Base-by-base conservation (phyloP, 2,329 filamentous ascomycete species). In the Neonectria sp. region DNA sequence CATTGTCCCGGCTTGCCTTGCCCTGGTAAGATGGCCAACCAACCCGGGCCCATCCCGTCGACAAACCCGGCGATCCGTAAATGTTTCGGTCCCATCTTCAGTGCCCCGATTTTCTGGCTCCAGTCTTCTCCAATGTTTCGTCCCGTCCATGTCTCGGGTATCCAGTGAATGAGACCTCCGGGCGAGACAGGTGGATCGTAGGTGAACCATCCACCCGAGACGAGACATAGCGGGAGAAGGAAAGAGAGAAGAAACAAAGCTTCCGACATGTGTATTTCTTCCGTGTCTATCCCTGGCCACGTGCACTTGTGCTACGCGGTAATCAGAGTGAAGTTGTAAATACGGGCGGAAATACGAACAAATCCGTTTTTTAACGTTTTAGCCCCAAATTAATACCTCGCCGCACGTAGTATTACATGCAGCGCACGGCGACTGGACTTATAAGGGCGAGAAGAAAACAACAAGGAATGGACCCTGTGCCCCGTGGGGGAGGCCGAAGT, bases 331-430 rank as follows among this genome's bases (percentile, higher is more conserved):
- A 48, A 33, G 31, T 33, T 6, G 11, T 6, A 9, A 33, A 6
- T 13, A 29, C 27, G 17, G 33, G 33, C 11, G 12, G 24, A n/a
- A 31, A 51, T 51, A n/a, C 48, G 48, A 51, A n/a, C 21, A 13
- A 24, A 9, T 24, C 3, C 40, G 7, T 13, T 24, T n/a, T 35
- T 35, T 21, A 33, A 37, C n/a, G 5, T 35, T 35, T 31, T n/a
- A 6, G 31, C 6, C 15, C 51, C 51, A 53, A 35, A 53, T 53
- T 53, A 53, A 53, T 25, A 25, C 29, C 51, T 53, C 51, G 51
- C 31, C 29, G n/a, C 13, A 40, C 37, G 37, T 40, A 37, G 35
- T 37, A 53, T 51, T 21, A 27, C 48, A n/a, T 13, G 49, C 49
- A 35, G n/a, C 29, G 17, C n/a, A 13, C 31, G n/a, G 17, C 31